Base-by-base conservation (phyloP, 1,284 basidiomycete species). In the Malassezia caprae region DNA sequence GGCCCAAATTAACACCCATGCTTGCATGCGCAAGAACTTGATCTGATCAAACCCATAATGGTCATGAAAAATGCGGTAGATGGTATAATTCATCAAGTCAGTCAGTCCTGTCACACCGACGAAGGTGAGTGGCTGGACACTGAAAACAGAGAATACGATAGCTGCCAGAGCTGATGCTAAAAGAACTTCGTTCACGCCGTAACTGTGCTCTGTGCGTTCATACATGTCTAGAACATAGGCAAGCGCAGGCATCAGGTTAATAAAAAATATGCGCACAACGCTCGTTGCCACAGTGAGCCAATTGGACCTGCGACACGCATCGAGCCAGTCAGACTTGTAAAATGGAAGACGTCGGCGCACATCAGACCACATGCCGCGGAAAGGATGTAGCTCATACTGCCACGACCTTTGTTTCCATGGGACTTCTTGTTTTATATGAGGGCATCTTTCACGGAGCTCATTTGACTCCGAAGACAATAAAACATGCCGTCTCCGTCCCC, bases 161-260 rank as follows among this genome's bases (percentile, higher is more conserved):
- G 90, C 86, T 0, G 89, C 87, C 82, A 94, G 85, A 72, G 70
- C 65, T 1, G 68, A 63, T 24, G 64, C 65, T 28, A 65, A 56
- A 45, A 68, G 70, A 8, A 91, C 87, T 74, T 96, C 93, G 13
- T 88, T 81, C 7, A 96, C 86, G 7, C 89, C 90, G 76, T 93
- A 96, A 63, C 87, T 82, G 24, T 83, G 80, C 1, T 88, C 89
- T 0, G 89, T 90, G 75, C 77, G 71, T 42, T 93, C 87, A 74
- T 94, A 91, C 46, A 96, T 80, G 71, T 96, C 90, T 42, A 96
- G 77, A 17, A 89, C 88, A 74, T 96, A 96, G 1, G 91, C 90
- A 46, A 94, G 84, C 8, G 87, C 89, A 2, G 90, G 90, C 43
- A 93, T 80, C 23, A 90, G 84, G 62, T 74, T 74, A 64, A 72